These are phyloP conservation scores for Geotrichum citri-aurantii DNA, from an alignment of 1,139 yeast species.

Conservation along the genomic window DNA sequence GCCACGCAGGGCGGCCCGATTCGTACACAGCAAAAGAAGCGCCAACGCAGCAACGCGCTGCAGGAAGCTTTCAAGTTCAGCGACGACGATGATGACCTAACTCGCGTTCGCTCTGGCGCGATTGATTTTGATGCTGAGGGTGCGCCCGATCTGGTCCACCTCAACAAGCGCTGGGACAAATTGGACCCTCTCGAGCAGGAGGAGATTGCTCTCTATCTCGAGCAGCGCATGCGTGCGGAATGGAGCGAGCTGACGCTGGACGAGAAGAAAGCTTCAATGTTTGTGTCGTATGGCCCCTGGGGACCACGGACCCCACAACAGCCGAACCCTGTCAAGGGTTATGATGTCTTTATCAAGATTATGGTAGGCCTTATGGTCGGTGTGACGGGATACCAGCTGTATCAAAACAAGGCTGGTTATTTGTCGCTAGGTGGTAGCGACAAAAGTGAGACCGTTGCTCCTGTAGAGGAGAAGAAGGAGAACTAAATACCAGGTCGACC, in stretches of 20 bases:
- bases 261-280: conserved; percentile 38
- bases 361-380: conserved; percentile 26
- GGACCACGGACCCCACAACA: conserved; percentile 34
- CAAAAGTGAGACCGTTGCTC: background rate
- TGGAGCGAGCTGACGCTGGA: conserved; percentile 37
- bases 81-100: conserved; percentile 33
- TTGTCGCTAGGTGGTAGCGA: background rate
- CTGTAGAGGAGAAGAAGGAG: background rate
- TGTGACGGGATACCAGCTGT: conserved; percentile 29
- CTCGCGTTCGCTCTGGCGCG: conserved; percentile 24
- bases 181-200: conserved; percentile 40
- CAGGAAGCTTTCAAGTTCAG: conserved; percentile 31
- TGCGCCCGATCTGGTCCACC: conserved; percentile 30
- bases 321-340: conserved; percentile 28
- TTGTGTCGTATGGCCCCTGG: conserved; percentile 38
- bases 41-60: conserved; percentile 29
- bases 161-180: conserved; percentile 37
- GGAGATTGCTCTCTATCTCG: conserved; percentile 41
- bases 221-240: conserved; percentile 41
- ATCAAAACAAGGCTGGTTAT: conserved; percentile 11
- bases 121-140: conserved; percentile 24
- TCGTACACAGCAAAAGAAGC: conserved; percentile 16
- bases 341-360: conserved; percentile 27
- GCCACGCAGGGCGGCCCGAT: conserved; percentile 8
- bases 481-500: background rate